These are phyloP conservation scores for Neurospora terricola DNA, from an alignment of 495 filamentous ascomycete species.

Conservation along the genomic window DNA sequence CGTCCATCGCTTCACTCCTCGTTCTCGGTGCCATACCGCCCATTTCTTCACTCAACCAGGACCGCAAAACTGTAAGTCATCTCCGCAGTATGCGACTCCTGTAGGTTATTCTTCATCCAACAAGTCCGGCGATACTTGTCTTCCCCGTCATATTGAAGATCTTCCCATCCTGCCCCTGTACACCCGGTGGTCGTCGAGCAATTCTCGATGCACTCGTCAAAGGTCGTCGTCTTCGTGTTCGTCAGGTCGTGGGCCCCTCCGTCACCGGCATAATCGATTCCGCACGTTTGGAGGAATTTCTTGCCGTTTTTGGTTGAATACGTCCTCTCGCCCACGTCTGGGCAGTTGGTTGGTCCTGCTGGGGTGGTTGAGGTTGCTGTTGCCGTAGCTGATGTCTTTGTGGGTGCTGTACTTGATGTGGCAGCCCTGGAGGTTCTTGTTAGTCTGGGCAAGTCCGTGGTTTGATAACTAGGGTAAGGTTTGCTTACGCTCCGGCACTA, in stretches of 20 bases:
- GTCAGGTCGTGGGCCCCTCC: conserved; percentile 8
- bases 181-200: conserved; percentile 7
- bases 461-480: not conserved
- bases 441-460: not conserved
- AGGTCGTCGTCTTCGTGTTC: conserved; percentile 2
- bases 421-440: not conserved
- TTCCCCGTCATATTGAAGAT: not conserved
- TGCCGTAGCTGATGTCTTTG: not conserved
- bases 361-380: not conserved
- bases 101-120: conserved; percentile 16
- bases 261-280: conserved; percentile 12
- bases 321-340: conserved; percentile 1
- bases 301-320: conserved; percentile 5
- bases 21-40: not conserved
- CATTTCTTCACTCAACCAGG: not conserved
- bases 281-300: conserved; percentile 11
- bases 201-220: conserved; percentile 11
- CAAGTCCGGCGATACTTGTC: conserved; percentile 1
- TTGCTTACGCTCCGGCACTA: not conserved
- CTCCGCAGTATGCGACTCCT: conserved; percentile 6
- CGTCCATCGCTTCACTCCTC: not conserved
- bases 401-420: not conserved
- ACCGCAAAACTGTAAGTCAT: conserved; percentile 12
- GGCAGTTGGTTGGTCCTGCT: conserved; percentile 3
- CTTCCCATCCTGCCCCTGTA: conserved; percentile 15